Percentiles rank a stretch among this genome's conserved stretches.
Evolutionary conservation across 768 basidiomycete species (phyloP).

Genomic region (Tricholoma saponaceum): DNA sequence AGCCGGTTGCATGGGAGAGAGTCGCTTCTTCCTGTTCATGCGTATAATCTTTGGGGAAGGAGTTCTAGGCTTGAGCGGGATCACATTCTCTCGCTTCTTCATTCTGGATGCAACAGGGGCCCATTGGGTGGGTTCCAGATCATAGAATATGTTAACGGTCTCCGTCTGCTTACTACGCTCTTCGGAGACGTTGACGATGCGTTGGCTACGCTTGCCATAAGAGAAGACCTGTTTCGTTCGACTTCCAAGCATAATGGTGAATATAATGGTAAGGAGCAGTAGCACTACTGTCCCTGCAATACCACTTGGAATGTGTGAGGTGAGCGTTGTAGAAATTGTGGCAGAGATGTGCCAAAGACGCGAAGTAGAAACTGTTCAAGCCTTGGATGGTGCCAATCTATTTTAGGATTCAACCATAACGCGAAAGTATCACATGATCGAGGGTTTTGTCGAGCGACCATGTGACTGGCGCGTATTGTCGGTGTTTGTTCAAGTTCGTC

Average conservation of each 20-base stretch:
- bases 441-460: background rate
- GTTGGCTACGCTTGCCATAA: slow-evolving; percentile 60
- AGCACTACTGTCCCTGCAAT: slow-evolving; percentile 10
- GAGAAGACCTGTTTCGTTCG: slow-evolving; percentile 63
- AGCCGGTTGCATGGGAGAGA: slow-evolving; percentile 33
- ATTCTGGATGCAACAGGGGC: slow-evolving; percentile 39
- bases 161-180: slow-evolving; percentile 24
- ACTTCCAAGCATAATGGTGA: slow-evolving; percentile 47
- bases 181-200: slow-evolving; percentile 49
- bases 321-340: background rate
- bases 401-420: slow-evolving; percentile 19
- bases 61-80: slow-evolving; percentile 27
- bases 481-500: background rate
- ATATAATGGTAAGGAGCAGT: slow-evolving; percentile 13
- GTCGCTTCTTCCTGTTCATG: slow-evolving; percentile 35
- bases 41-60: slow-evolving; percentile 36
- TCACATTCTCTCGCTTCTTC: slow-evolving; percentile 42
- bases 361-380: too few species aligned
- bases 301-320: background rate
- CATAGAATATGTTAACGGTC: slow-evolving; percentile 38
- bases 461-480: background rate
- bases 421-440: slow-evolving; percentile 27
- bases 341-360: background rate
- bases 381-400: too few species aligned
- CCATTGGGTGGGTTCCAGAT: slow-evolving; percentile 35